These are phyloP conservation scores for Fusarium udum DNA, from an alignment of 2,329 filamentous ascomycete species.

Conservation along the genomic window DNA sequence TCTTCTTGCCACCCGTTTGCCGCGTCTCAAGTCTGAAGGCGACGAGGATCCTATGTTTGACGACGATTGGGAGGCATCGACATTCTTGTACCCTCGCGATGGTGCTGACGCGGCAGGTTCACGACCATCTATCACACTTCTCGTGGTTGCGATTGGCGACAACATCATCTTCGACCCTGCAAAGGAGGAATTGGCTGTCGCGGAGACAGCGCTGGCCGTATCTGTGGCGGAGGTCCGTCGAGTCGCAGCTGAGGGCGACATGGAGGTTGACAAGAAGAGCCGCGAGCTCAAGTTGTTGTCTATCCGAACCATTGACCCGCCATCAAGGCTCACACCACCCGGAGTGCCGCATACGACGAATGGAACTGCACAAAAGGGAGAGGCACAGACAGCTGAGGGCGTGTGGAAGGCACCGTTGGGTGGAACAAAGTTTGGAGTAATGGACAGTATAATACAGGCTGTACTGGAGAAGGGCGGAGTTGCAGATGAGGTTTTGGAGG, in stretches of 20 bases:
- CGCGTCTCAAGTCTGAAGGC: constrained; percentile 83
- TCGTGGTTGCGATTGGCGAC: constrained; percentile 85
- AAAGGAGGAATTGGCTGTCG: constrained; percentile 91
- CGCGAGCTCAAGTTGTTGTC: constrained; percentile 69
- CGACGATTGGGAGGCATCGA: constrained; percentile 92
- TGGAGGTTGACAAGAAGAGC: constrained; percentile 54
- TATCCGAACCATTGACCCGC: constrained; percentile 78
- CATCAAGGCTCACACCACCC: constrained; percentile 75
- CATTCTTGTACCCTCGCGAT: constrained; percentile 75
- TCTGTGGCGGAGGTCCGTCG: constrained; percentile 69
- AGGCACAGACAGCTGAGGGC: constrained; percentile 70
- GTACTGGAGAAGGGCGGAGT: constrained; percentile 82
- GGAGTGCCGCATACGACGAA: constrained; percentile 72
- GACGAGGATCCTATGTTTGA: constrained; percentile 98
- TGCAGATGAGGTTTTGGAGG: constrained; percentile 85
- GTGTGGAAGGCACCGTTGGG: constrained; percentile 90
- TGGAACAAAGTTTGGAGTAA: constrained; percentile 78
- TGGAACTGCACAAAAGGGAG: constrained; percentile 48
- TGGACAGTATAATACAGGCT: constrained; percentile 79
- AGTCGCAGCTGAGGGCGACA: constrained; percentile 42
- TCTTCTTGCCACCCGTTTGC: constrained; percentile 85
- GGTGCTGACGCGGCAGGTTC: constrained; percentile 45
- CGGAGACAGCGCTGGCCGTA: constrained; percentile 87
- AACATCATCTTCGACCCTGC: constrained; percentile 96
- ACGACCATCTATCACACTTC: constrained; percentile 86